A percentile compares a stretch with the other conserved stretches of the same genome.
Evolutionary conservation across 306 rosid species (phyloP).

Genomic region (Hippophae tibetana): DNA sequence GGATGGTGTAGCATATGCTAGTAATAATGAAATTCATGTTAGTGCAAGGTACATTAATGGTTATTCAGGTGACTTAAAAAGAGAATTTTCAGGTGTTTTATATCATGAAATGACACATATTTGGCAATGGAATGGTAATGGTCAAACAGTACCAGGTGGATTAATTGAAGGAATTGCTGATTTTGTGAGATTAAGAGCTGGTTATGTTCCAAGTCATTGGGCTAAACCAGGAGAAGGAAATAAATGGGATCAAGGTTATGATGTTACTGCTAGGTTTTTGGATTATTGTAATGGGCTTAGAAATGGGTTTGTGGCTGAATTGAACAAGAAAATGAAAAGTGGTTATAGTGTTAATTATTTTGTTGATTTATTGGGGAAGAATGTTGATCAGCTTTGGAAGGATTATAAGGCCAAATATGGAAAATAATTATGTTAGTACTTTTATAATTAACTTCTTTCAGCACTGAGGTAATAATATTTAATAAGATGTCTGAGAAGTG

Average conservation of each 20-base stretch:
- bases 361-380: slow-evolving; percentile 31
- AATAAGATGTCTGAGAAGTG: too few relatives aligned
- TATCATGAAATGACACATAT: slow-evolving; percentile 45
- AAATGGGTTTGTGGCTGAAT: slow-evolving; percentile 41
- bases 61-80: slow-evolving; percentile 30
- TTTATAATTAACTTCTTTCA: too few relatives aligned
- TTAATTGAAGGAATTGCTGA: slow-evolving; percentile 35
- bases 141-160: slow-evolving; percentile 8
- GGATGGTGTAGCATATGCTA: slow-evolving; percentile 15
- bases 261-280: slow-evolving; percentile 32
- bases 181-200: slow-evolving; percentile 31
- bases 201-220: slow-evolving; percentile 26
- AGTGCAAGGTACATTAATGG: slow-evolving; percentile 20
- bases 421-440: neutral
- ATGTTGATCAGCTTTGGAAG: slow-evolving; percentile 31
- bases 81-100: slow-evolving; percentile 35
- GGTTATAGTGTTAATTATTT: slow-evolving; percentile 29
- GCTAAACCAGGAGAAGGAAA: slow-evolving; percentile 21
- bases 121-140: slow-evolving; percentile 62
- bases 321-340: slow-evolving; percentile 33
- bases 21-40: slow-evolving; percentile 14
- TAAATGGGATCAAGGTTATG: slow-evolving; percentile 31
- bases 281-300: slow-evolving; percentile 29
- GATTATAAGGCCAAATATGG: slow-evolving; percentile 39
- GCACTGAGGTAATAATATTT: too few relatives aligned